Evolutionary conservation across 805 yeast genomes (phyloP), one percentile per base, ranked within the genome.

Genomic region (Sugiyamaella mastotermitis): DNA sequence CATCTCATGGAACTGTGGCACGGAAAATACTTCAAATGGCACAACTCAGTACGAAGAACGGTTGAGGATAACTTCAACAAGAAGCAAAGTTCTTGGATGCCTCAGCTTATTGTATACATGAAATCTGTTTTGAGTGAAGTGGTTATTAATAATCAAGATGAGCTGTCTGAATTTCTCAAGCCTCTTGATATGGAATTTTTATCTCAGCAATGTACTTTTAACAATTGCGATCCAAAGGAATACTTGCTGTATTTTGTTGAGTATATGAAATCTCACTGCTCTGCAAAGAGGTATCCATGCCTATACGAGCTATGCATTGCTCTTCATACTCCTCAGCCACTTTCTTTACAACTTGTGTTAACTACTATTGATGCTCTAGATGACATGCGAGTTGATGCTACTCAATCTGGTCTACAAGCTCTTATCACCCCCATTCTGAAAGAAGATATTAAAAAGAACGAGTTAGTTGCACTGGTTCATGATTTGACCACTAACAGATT

Each of bases 111-210:
- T 25, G 40, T 31, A 13, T 44, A 37, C 21, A 33, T 33, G 5
- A 23, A 27, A 32, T 17, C 31, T 10, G 25, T 40, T 8, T 23
- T 46, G 15, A 22, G 36, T n/a, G 33, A 44, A 17, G 15, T n/a
- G 27, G 20, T 35, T 13, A 36, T 46, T 13, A 40, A 16, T 15
- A 33, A 39, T 16, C 18, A 29, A n/a, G 37, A 5, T 15, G 32
- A 22, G 25, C 13, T 6, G 19, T 33, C 30, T 21, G 31, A 37
- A 17, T 43, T 36, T 29, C 28, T 40, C 28, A n/a, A 32, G 13
- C 31, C 36, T 20, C 14, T 44, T n/a, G 50, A 46, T 33, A 20
- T 37, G 27, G 50, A 46, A 25, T 44, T 37, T 28, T 17, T 43
- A 6, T 11, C 38, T 1, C 42, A 46, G 36, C 46, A 38, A 32